These are phyloP conservation scores for Aspergillus nidulans DNA, from an alignment of 495 filamentous ascomycete genomes.

Conservation along the genomic window DNA sequence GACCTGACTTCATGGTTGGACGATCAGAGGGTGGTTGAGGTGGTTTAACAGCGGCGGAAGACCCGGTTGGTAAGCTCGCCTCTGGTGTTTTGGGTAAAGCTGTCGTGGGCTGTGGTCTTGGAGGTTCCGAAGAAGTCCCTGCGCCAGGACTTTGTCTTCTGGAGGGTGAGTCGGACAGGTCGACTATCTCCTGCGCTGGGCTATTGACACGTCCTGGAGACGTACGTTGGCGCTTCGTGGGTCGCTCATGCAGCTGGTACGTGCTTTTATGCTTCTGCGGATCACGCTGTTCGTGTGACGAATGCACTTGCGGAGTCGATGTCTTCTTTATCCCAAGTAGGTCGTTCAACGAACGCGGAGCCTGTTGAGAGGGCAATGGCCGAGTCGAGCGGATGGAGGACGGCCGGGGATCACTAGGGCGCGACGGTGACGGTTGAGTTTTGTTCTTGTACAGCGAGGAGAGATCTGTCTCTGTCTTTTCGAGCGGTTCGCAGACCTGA, in stretches of 20 bases:
- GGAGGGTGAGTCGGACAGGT: constrained; percentile 6
- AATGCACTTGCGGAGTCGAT: constrained; percentile 40
- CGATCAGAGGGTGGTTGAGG: not conserved
- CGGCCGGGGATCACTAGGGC: constrained; percentile 10
- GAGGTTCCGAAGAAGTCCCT: not conserved
- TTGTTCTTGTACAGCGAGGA: constrained; percentile 63
- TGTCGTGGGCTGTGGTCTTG: not conserved
- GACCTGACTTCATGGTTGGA: not conserved
- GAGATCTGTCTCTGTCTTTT: constrained; percentile 70
- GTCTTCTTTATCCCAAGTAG: constrained; percentile 54
- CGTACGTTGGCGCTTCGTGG: constrained; percentile 48
- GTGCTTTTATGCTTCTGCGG: constrained; percentile 9
- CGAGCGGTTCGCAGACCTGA: constrained; percentile 70
- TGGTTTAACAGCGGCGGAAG: not conserved
- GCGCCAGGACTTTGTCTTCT: not conserved
- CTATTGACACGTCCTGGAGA: constrained; percentile 4
- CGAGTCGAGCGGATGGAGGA: constrained; percentile 19
- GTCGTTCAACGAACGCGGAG: constrained; percentile 51
- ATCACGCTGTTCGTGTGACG: constrained; percentile 47
- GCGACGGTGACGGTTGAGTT: constrained; percentile 24
- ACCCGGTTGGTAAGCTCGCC: not conserved
- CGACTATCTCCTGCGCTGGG: not conserved
- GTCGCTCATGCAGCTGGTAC: constrained; percentile 25
- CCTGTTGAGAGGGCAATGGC: constrained; percentile 27
- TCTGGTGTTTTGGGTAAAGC: not conserved